Base-by-base conservation (phyloP, 371 early-diverging fungal genomes). In the Haplosporangium sp. region DNA sequence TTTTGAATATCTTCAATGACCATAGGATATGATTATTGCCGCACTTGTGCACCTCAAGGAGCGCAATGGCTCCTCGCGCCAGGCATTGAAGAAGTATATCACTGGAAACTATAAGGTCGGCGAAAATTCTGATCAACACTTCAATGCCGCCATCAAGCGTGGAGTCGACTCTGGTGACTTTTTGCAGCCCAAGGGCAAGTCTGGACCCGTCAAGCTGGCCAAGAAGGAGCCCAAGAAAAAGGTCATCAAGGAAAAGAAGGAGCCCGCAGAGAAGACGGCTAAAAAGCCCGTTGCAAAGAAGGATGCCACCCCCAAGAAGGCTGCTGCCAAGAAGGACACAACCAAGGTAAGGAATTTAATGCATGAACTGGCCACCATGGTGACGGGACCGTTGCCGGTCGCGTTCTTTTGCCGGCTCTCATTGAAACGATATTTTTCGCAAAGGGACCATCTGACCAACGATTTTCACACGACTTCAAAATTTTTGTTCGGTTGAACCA, bases 1-100 rank as follows among this genome's bases (percentile, higher is more conserved):
- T 29, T 29, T 29, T 29, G 29, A 29, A 29, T 29, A 4, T 29
- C 29, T 29, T 29, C 29, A 29, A 29, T 29, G 29, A 29, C 41
- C 45, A 10, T 63, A 69, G 70, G 86, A 87, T 40, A 87, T 87
- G 88, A 83, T 87, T 57, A 75, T 65, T 38, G 86, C 81, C 63
- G 90, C 90, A 40, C 88, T 91, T 59, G 73, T 85, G 51, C 82
- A 84, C 53, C 84, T 91, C 73, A 91, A 91, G 84, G 93, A 93
- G 75, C 90, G 93, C 77, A 89, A 85, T 77, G 94, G 94, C 62
- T 86, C 88, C 63, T 88, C 90, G 38, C 90, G 93, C 69, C 90
- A 87, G 64, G 92, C 92, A 45, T 89, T 94, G 85, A 93, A 92
- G 81, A 94, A 93, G 84, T 93, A 92, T 82, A 92, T 94, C 67